A percentile compares a stretch with the other conserved stretches of the same genome.
Conservation (phyloP, 192 early-diverging fungal genomes). For the Lunasporangiospora selenospora region DNA sequence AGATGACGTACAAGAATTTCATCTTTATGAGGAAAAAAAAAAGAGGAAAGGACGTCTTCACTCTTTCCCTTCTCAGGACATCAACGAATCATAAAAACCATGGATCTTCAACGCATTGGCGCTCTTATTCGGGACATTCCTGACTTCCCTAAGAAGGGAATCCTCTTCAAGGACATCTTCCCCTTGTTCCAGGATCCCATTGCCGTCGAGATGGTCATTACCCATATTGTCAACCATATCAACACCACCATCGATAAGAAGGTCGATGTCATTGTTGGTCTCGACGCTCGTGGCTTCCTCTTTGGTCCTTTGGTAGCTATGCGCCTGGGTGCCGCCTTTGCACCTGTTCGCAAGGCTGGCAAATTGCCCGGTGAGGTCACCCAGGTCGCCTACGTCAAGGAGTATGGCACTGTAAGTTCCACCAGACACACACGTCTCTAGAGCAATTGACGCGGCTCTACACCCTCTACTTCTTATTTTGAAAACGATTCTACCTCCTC, state of each 20-base stretch:
- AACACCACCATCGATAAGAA: constrained; percentile 63
- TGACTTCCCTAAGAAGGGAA: constrained; percentile 70
- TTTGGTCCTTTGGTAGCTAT: constrained; percentile 92
- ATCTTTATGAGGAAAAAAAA: not conserved
- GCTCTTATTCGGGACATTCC: constrained; percentile 47
- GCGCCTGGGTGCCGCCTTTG: constrained; percentile 89
- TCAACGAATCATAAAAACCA: not conserved
- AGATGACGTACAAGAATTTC: too few relatives aligned
- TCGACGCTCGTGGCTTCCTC: constrained; percentile 98
- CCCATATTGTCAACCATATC: constrained; percentile 87
- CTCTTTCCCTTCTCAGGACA: not conserved
- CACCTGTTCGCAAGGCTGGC: constrained; percentile 94
- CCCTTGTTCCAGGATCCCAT: constrained; percentile 95
- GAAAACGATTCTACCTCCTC: not conserved
- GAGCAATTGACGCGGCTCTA: not conserved
- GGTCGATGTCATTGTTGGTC: constrained; percentile 91
- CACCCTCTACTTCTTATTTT: not conserved
- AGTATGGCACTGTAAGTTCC: constrained; percentile 83
- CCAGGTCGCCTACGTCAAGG: constrained; percentile 84
- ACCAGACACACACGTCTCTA: too few relatives aligned
- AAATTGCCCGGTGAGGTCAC: constrained; percentile 89
- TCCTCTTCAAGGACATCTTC: constrained; percentile 97
- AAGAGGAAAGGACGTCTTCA: not conserved
- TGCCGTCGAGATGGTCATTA: constrained; percentile 90
- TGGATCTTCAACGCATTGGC: constrained; percentile 47